These are phyloP conservation scores for Chlamydomonas reinhardtii DNA, from an alignment of 163 green algal species.

Conservation along the genomic window DNA sequence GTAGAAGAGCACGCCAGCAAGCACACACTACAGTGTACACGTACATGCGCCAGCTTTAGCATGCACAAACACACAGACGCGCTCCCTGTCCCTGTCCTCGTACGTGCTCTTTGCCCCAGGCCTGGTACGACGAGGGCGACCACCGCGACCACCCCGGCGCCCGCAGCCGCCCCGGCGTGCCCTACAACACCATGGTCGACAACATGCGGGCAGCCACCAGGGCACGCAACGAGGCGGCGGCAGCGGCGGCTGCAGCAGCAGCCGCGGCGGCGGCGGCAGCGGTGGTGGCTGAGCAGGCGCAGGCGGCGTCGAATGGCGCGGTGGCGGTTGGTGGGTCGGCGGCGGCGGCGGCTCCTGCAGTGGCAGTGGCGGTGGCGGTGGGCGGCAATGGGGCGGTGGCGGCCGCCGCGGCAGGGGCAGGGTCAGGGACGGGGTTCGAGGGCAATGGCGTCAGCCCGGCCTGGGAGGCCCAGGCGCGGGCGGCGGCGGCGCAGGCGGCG, in stretches of 20 bases:
- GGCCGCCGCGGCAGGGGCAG: neutral
- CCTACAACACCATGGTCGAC: neutral
- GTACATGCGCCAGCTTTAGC: too few relatives aligned
- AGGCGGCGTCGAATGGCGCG: too few relatives aligned
- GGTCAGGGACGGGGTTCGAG: neutral
- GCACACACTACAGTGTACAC: too few relatives aligned
- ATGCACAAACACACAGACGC: too few relatives aligned
- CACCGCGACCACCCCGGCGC: constrained; percentile 59
- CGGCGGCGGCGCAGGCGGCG: neutral
- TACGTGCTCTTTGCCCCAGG: neutral
- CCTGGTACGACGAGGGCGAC: constrained; percentile 53
- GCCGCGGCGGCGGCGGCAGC: neutral
- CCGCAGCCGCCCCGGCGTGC: constrained; percentile 30
- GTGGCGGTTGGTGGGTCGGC: too few relatives aligned
- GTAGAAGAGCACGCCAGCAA: too few relatives aligned
- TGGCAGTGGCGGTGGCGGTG: neutral
- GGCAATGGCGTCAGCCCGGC: neutral
- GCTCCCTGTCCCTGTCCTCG: too few relatives aligned
- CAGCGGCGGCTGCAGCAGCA: neutral
- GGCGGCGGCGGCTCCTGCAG: neutral
- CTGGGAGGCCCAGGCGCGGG: neutral
- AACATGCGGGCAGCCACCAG: neutral
- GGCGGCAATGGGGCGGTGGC: neutral
- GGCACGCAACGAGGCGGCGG: neutral
- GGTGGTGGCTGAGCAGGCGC: too few relatives aligned